Evolutionary conservation across 2,329 filamentous ascomycete species (phyloP).

Genomic region (Fusarium domesticum): DNA sequence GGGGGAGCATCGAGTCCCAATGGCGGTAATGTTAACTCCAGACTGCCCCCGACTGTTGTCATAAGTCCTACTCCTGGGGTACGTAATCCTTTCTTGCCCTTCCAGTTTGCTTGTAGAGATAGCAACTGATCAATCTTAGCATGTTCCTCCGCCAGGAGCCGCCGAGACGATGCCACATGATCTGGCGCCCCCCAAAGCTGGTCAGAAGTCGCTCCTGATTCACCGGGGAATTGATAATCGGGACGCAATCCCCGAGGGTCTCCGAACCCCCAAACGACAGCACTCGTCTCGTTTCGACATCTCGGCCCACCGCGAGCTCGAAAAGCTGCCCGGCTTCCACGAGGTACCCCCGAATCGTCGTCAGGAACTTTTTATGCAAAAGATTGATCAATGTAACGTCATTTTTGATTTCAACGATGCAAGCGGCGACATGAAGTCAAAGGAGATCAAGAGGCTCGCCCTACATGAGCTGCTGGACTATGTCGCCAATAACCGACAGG

Average conservation of each 20-base stretch:
- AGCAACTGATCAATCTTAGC: constrained; percentile 44
- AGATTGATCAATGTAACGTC: constrained; percentile 99
- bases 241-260: constrained; percentile 84
- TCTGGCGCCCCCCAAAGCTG: constrained; percentile 87
- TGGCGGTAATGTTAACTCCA: constrained; percentile 33
- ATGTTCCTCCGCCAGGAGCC: constrained; percentile 86
- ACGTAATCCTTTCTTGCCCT: constrained; percentile 40
- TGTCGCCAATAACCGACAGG: constrained; percentile 95
- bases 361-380: constrained; percentile 98
- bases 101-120: not conserved
- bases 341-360: constrained; percentile 93
- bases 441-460: constrained; percentile 97
- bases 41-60: constrained; percentile 79
- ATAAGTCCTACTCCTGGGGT: constrained; percentile 94
- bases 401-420: constrained; percentile 99
- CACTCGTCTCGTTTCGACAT: constrained; percentile 98
- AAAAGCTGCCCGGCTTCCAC: constrained; percentile 96
- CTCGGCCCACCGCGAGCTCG: constrained; percentile 91
- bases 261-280: constrained; percentile 92
- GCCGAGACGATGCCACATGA: constrained; percentile 98
- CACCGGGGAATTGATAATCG: constrained; percentile 87
- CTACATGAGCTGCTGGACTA: constrained; percentile 96
- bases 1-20: constrained; percentile 38
- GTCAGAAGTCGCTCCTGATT: constrained; percentile 82
- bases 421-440: constrained; percentile 98